A percentile compares a stretch with the other conserved stretches of the same genome.
phyloP scores from a whole-genome alignment of 345 rosid genomes.

The Isatis tinctoria region DNA sequence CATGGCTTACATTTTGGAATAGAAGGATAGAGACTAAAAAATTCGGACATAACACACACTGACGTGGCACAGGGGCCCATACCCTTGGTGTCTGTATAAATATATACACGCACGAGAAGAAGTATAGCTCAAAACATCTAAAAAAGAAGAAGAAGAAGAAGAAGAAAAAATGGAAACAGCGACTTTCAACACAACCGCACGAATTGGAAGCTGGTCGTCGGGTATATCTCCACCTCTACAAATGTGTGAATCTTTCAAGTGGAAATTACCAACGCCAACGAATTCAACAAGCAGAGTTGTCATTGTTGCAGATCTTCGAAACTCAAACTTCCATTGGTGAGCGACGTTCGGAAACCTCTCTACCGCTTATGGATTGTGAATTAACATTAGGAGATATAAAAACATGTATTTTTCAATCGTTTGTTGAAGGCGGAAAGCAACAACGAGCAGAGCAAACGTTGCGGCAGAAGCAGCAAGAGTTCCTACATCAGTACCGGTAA shows the following conservation, averaged over 20 bases:
- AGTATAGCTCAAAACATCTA: not conserved
- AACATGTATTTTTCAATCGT: too few species aligned
- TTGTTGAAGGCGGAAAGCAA: conserved; percentile 17
- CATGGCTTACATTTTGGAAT: conserved; percentile 19
- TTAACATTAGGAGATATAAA: not conserved
- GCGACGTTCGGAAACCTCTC: not conserved
- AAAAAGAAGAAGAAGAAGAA: not conserved
- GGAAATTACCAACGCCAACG: not conserved
- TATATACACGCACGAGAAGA: not conserved
- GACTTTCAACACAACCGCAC: not conserved
- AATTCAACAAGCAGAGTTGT: conserved; percentile 2
- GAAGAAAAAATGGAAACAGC: conserved; percentile 18
- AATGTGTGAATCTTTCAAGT: not conserved
- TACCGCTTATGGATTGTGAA: not conserved
- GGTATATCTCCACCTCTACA: conserved; percentile 5
- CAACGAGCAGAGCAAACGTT: conserved; percentile 24
- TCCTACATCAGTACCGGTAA: conserved; percentile 82
- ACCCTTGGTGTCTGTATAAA: not conserved
- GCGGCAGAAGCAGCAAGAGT: conserved; percentile 42
- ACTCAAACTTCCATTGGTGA: conserved; percentile 31
- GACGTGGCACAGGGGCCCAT: conserved; percentile 39
- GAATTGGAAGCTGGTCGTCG: conserved; percentile 26
- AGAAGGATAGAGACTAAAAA: not conserved
- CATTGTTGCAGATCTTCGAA: not conserved
- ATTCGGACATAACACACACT: not conserved